Evolutionary conservation across 371 early-diverging fungal species (phyloP).

Genomic region (Saksenaea vasiformis): DNA sequence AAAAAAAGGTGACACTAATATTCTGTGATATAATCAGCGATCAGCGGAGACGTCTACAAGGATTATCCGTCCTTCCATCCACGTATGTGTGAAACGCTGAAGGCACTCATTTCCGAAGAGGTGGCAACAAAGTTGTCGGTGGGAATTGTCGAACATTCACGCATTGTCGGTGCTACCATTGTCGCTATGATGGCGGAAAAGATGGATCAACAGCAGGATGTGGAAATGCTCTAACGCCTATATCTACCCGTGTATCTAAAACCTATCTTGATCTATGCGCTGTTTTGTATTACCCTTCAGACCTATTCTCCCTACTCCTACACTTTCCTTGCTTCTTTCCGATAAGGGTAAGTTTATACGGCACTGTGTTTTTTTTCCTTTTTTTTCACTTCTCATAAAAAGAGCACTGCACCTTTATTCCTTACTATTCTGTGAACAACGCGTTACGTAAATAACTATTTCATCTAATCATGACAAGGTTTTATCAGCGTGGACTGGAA

Average conservation of each 20-base stretch:
- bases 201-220: constrained; percentile 23
- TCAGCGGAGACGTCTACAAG: constrained; percentile 86
- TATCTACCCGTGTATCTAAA: constrained; percentile 2
- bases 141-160: constrained; percentile 72
- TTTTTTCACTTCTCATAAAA: not conserved
- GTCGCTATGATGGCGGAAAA: constrained; percentile 79
- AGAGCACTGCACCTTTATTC: too few species aligned
- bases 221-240: constrained; percentile 17
- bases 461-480: too few species aligned
- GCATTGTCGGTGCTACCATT: constrained; percentile 83
- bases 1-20: not conserved
- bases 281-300: not conserved
- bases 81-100: constrained; percentile 72
- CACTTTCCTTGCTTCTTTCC: not conserved
- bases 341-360: too few species aligned
- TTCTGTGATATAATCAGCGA: constrained; percentile 25
- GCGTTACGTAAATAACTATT: too few species aligned
- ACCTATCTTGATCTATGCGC: not conserved
- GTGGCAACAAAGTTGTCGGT: constrained; percentile 68
- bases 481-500: too few species aligned
- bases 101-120: constrained; percentile 75
- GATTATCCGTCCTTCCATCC: constrained; percentile 85
- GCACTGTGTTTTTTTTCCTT: not conserved
- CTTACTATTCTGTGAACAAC: too few species aligned
- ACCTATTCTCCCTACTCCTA: not conserved